Evolutionary conservation across 441 rosid species (phyloP), one percentile per base, ranked within the genome.

Genomic region (Theobroma grandiflorum): DNA sequence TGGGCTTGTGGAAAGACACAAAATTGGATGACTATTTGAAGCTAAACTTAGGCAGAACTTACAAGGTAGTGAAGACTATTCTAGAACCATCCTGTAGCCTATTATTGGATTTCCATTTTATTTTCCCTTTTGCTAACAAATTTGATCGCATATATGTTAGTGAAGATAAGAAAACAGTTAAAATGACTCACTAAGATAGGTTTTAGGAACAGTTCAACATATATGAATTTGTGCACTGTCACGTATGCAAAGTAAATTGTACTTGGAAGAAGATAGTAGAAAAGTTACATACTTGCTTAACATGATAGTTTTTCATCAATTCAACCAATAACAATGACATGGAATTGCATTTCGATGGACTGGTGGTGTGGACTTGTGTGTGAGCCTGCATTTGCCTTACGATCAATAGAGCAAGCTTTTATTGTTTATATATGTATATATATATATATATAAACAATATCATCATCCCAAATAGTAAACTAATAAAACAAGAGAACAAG

Each of bases 101-200:
- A 15, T 63, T 35, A 15, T 33, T 26, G 11, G 55, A 45, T 68
- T 38, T 64, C 69, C 47, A 37, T 64, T 69, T 42, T 68, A 20
- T 69, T 26, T 4, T 12, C 18, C n/a, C 55, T 45, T 69, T 26
- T 0, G 15, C 57, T 0, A 0, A 47, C 35, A 69, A 69, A 42
- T 47, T n/a, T 45, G 74, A 15, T 20, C 15, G 49, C 63, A 72
- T 35, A 6, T 11, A 55, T 55, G 38, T n/a, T 5, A 20, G 5
- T n/a, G n/a, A n/a, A n/a, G 43, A 3, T 22, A 53, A 73, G 74
- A 11, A 70, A 69, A 69, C 57, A 69, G 53, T 69, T 22, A 68
- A 43, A 22, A 6, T 3, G 42, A 18, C 22, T 45, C 38, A 45
- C 40, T 26, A 65, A 15, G 43, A 26, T 31, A 4, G 37, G 57